A percentile compares a stretch with the other conserved stretches of the same genome.
Conservation (phyloP, 73 alveolate genomes). For the Tetrahymena malaccensis region DNA sequence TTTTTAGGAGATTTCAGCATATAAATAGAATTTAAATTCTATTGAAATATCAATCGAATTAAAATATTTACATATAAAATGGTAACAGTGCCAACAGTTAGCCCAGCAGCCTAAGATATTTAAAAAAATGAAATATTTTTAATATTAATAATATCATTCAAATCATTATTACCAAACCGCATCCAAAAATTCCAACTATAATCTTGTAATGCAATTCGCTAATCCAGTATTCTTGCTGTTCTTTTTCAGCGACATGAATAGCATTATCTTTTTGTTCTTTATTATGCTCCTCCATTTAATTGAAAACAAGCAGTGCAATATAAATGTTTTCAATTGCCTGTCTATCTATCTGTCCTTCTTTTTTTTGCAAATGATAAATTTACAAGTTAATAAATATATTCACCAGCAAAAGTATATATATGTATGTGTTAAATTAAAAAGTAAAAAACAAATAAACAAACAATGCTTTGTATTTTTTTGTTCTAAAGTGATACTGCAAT, state of each 20-base stretch:
- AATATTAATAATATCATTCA: not conserved
- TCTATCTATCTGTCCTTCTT: no score
- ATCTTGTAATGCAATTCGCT: not conserved
- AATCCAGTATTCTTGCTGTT: not conserved
- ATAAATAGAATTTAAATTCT: no score
- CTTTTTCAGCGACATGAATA: not conserved
- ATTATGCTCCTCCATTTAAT: not conserved
- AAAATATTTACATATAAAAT: not conserved
- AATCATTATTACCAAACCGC: not conserved
- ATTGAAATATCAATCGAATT: not conserved
- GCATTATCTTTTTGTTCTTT: not conserved
- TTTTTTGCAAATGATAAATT: no score
- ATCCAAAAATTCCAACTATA: not conserved
- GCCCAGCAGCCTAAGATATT: not conserved
- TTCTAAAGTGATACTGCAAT: no score
- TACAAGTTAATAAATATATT: not conserved
- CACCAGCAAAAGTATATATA: no score
- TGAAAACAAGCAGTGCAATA: not conserved
- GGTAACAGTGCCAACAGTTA: not conserved
- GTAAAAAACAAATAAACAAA: no score
- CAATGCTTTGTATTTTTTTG: no score
- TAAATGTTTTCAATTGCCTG: not conserved
- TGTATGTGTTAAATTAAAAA: no score
- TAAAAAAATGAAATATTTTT: not conserved
- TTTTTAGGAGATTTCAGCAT: no score